Base-by-base conservation (phyloP, 345 rosid species). In the thale cress (Arabidopsis thaliana) region DNA sequence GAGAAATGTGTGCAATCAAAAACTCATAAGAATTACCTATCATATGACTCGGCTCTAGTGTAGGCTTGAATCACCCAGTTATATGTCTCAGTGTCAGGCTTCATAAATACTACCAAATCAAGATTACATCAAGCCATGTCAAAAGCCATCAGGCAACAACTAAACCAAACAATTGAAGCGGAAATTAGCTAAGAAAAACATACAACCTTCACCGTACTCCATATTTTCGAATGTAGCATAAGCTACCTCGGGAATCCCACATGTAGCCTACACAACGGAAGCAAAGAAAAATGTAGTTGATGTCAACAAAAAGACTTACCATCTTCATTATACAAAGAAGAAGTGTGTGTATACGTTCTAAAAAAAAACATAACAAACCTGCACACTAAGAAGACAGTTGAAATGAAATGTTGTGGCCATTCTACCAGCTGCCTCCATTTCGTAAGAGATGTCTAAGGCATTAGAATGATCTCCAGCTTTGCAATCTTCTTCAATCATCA, bases 41-140 rank as follows among this genome's bases (percentile, higher is more conserved):
- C 95, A 66, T 91, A 91, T 55, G 97, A 91, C 75, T 94, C 97
- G 61, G 97, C 97, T 82, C 96, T 87, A 16, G 98, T 94, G 71
- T 89, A 94, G 58, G 98, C 97, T 86, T 91, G 96, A 82, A 94
- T 87, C 67, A 94, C 96, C 96, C 96, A 94, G 72, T 94, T 94
- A 82, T 94, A 94, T 22, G 97, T 85, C 83, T 94, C 97, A 0
- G 98, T 87, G 76, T 94, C 82, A 30, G 98, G 98, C 81, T 89
- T 94, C 98, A 91, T 94, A 77, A 75, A 91, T 71, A 56, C 97
- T 94, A 87, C 44, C 59, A 79, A 57, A 33, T 49, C 65, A 81
- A 81, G 62, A 80, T 41, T 46, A 58, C 42, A 28, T 58, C n/a
- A 24, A 64, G 42, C 53, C 9, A 59, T 42, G 24, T 45, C 25